Evolutionary conservation across 306 rosid species (phyloP).

Genomic region (Malus domestica): DNA sequence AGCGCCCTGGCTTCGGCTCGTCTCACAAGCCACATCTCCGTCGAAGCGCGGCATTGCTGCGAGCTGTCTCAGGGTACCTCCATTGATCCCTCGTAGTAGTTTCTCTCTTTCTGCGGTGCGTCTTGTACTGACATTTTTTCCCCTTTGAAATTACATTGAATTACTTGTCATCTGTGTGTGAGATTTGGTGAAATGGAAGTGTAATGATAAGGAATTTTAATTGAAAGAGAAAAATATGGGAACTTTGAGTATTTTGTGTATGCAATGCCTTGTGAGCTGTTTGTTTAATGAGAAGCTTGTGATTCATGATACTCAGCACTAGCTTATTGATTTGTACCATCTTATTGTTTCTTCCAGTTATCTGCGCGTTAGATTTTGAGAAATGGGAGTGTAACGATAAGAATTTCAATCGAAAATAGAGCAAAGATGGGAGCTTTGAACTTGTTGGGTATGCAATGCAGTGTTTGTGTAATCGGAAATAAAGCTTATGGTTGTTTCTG

Average conservation of each 20-base stretch:
- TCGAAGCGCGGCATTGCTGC: conserved; percentile 43
- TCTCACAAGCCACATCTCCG: conserved; percentile 40
- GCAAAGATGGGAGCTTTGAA: background rate
- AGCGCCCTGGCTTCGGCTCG: conserved; percentile 36
- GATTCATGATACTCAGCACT: background rate
- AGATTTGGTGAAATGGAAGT: background rate
- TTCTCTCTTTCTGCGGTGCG: background rate
- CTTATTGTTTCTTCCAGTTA: no score
- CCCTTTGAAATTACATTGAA: background rate
- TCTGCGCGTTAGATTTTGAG: background rate
- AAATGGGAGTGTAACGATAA: background rate
- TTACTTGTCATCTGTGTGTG: background rate
- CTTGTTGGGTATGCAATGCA: background rate
- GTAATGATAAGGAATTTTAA: background rate
- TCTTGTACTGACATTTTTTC: background rate
- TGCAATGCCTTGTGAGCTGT: background rate
- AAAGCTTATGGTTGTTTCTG: background rate
- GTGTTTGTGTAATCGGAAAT: background rate
- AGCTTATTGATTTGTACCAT: background rate
- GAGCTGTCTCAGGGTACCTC: conserved; percentile 59
- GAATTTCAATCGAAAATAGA: background rate
- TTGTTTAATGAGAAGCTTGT: background rate
- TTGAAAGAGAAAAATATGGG: background rate
- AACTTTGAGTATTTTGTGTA: background rate
- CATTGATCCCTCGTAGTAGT: conserved; percentile 14